Conservation (phyloP, 129 eudicot species). For the Tagetes erecta region DNA sequence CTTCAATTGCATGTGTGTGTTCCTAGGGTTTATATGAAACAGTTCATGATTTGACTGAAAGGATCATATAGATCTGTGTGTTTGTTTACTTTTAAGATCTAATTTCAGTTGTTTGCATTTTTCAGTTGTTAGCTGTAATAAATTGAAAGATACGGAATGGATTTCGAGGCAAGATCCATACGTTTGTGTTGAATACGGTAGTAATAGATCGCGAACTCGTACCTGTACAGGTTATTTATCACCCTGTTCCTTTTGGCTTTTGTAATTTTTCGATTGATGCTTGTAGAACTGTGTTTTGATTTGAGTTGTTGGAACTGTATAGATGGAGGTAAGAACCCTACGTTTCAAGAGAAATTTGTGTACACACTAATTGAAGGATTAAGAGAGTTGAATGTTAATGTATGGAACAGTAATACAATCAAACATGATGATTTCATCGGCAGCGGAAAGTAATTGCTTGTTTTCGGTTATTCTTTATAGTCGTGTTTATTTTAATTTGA, state of each 20-base stretch:
- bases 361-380: slow-evolving; percentile 80
- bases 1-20: background rate
- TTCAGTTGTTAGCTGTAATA: slow-evolving; percentile 73
- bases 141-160: slow-evolving; percentile 95
- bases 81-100: slow-evolving; percentile 7
- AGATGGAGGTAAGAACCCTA: slow-evolving; percentile 98
- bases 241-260: background rate
- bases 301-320: slow-evolving; percentile 14
- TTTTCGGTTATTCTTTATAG: background rate
- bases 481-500: background rate
- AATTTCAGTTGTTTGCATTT: slow-evolving; percentile 12
- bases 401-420: slow-evolving; percentile 90
- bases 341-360: slow-evolving; percentile 89
- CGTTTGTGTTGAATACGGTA: slow-evolving; percentile 83
- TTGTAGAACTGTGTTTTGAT: slow-evolving; percentile 16
- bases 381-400: slow-evolving; percentile 64
- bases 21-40: background rate
- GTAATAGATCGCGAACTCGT: slow-evolving; percentile 69
- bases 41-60: slow-evolving; percentile 1
- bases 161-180: slow-evolving; percentile 97
- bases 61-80: background rate
- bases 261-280: slow-evolving; percentile 3
- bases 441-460: slow-evolving; percentile 74
- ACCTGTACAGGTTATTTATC: slow-evolving; percentile 69
- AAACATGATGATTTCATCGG: slow-evolving; percentile 76